Evolutionary conservation across 1,284 basidiomycete species (phyloP).

Genomic region (Stereum hirsutum): DNA sequence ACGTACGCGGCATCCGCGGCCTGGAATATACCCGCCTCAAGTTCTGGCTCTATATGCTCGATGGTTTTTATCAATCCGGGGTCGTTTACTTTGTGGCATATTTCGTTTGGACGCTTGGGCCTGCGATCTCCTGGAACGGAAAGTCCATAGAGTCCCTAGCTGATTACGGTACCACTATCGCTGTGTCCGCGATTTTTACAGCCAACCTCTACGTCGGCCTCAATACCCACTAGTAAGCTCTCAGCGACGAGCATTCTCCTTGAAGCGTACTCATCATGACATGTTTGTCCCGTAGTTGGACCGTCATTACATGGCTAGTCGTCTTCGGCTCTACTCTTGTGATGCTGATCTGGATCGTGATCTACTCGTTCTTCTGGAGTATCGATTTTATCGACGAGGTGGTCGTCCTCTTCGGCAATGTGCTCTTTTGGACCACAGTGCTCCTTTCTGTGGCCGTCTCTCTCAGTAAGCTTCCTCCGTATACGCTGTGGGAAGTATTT

Average conservation of each 20-base stretch:
- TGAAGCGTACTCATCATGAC: slow-evolving; percentile 5
- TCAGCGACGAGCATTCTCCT: neutral
- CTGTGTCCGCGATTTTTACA: slow-evolving; percentile 78
- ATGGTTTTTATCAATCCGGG: slow-evolving; percentile 88
- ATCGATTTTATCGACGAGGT: slow-evolving; percentile 71
- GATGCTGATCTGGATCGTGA: slow-evolving; percentile 78
- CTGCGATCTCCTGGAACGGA: slow-evolving; percentile 63
- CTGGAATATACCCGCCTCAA: slow-evolving; percentile 87
- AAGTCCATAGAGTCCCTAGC: slow-evolving; percentile 70
- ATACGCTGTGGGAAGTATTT: slow-evolving; percentile 2
- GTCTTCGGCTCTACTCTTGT: slow-evolving; percentile 73
- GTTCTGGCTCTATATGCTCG: slow-evolving; percentile 94
- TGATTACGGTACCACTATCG: slow-evolving; percentile 91
- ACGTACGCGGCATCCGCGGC: slow-evolving; percentile 87
- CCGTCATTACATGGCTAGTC: slow-evolving; percentile 75
- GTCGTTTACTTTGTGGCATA: slow-evolving; percentile 91
- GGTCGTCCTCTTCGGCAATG: slow-evolving; percentile 62
- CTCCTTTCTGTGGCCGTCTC: slow-evolving; percentile 61
- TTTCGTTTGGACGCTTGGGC: slow-evolving; percentile 61
- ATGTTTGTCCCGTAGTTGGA: slow-evolving; percentile 53
- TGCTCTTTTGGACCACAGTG: slow-evolving; percentile 80
- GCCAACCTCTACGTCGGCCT: slow-evolving; percentile 87
- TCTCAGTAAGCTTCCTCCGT: slow-evolving; percentile 45
- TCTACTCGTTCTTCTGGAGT: slow-evolving; percentile 73
- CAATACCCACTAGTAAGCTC: slow-evolving; percentile 77